phyloP scores from a whole-genome alignment of 2,329 filamentous ascomycete genomes.

The Colletotrichum tabaci region DNA sequence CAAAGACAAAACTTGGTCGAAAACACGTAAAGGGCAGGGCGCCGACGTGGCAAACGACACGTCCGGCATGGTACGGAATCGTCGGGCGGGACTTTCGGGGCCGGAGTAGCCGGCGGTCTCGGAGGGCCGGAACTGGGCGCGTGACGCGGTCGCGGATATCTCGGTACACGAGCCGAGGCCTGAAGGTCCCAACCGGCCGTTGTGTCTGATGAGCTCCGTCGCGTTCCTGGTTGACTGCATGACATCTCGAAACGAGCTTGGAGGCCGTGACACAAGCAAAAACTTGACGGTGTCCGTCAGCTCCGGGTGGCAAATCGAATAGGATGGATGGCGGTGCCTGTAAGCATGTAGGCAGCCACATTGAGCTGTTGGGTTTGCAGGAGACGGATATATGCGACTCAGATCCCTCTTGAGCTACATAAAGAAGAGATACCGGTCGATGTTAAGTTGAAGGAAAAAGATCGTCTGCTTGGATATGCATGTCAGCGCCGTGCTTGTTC shows the following conservation, averaged over 20 bases:
- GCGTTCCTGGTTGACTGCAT: too few species aligned
- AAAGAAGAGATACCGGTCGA: too few species aligned
- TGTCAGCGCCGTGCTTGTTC: too few species aligned
- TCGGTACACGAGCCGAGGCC: too few species aligned
- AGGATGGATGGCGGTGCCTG: neutral
- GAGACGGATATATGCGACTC: neutral
- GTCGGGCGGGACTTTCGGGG: neutral
- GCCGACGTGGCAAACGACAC: neutral
- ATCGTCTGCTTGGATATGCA: too few species aligned
- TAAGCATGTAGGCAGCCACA: neutral
- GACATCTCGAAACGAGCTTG: too few species aligned
- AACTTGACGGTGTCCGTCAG: neutral
- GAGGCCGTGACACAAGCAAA: neutral
- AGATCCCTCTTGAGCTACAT: too few species aligned
- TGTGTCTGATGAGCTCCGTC: too few species aligned
- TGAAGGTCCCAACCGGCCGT: too few species aligned
- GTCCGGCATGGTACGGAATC: neutral
- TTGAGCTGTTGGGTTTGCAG: neutral
- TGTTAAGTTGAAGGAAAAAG: too few species aligned
- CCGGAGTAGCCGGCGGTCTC: neutral
- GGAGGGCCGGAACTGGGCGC: neutral
- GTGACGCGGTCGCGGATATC: too few species aligned
- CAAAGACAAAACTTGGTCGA: neutral
- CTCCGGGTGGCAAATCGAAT: neutral
- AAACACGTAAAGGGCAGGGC: neutral